Conservation (phyloP, 2,329 filamentous ascomycete species). For the Penicillium sp. region DNA sequence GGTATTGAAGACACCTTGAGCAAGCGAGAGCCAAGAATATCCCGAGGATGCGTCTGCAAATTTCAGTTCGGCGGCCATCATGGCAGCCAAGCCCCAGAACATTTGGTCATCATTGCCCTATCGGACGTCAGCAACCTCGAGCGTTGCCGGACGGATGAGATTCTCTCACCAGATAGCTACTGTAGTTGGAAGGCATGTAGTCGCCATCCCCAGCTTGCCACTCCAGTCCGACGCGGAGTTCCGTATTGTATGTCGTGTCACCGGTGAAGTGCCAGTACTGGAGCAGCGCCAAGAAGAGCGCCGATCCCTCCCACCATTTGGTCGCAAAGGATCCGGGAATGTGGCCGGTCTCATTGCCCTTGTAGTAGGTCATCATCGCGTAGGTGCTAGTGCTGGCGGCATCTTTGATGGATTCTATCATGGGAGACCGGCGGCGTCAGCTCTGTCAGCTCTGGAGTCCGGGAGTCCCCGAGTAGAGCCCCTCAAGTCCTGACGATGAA, state of each 20-base stretch:
- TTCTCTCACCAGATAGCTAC: slow-evolving; percentile 26
- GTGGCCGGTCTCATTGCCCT: slow-evolving; percentile 50
- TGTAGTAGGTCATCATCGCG: slow-evolving; percentile 53
- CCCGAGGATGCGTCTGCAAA: slow-evolving; percentile 40
- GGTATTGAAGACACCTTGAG: slow-evolving; percentile 68
- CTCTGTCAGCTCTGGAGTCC: no score
- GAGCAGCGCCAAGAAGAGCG: slow-evolving; percentile 65
- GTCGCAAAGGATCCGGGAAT: slow-evolving; percentile 60
- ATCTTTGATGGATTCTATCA: slow-evolving; percentile 43
- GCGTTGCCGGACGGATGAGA: no score
- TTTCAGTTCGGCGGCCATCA: slow-evolving; percentile 4
- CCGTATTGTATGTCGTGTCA: slow-evolving; percentile 60
- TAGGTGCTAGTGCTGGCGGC: slow-evolving; percentile 46
- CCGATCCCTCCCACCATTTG: slow-evolving; percentile 73
- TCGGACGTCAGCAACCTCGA: no score
- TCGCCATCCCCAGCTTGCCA: slow-evolving; percentile 35
- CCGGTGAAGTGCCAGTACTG: slow-evolving; percentile 69
- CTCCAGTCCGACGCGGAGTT: slow-evolving; percentile 46
- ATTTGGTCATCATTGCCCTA: slow-evolving; percentile 12
- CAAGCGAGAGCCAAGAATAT: slow-evolving; percentile 53
- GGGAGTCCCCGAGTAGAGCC: no score
- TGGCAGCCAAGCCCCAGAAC: slow-evolving; percentile 7
- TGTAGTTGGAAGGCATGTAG: slow-evolving; percentile 39
- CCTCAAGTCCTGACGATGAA: no score
- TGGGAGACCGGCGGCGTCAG: no score